Evolutionary conservation across 441 rosid species (phyloP).

Genomic region (Erysimum pusillum): DNA sequence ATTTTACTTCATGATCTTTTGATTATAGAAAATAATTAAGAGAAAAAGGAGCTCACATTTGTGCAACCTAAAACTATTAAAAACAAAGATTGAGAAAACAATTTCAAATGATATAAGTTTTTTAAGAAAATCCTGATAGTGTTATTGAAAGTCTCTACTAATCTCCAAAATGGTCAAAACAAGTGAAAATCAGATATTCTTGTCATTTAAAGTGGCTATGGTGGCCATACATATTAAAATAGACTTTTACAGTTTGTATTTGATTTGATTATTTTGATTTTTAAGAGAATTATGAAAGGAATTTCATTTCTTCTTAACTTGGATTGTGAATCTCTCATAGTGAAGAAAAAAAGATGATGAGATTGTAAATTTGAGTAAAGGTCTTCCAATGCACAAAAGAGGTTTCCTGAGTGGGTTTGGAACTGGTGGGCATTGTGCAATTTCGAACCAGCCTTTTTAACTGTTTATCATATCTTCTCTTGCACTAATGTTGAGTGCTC

Average conservation of each 20-base stretch:
- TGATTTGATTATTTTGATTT: background rate
- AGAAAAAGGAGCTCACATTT: background rate
- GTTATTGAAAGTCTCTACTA: background rate
- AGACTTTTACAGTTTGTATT: background rate
- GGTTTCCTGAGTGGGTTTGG: constrained; percentile 31
- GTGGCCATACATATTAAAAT: background rate
- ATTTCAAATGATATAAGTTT: no score
- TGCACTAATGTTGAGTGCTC: constrained; percentile 42
- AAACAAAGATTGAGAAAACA: no score
- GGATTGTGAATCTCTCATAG: constrained; percentile 36
- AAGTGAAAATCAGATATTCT: background rate
- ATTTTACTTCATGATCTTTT: no score
- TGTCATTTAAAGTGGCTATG: background rate
- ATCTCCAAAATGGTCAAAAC: background rate
- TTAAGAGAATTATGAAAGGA: background rate
- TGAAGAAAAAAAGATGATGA: constrained; percentile 32
- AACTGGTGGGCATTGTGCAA: constrained; percentile 33
- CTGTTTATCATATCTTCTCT: constrained; percentile 30
- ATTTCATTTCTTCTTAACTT: background rate
- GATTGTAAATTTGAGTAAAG: constrained; percentile 29
- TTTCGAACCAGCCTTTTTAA: constrained; percentile 31
- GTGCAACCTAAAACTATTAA: background rate
- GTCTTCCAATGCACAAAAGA: constrained; percentile 36
- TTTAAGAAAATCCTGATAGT: background rate
- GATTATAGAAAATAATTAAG: background rate